Conservation (phyloP, 2,329 filamentous ascomycete species). For the Talaromyces verruculosus region DNA sequence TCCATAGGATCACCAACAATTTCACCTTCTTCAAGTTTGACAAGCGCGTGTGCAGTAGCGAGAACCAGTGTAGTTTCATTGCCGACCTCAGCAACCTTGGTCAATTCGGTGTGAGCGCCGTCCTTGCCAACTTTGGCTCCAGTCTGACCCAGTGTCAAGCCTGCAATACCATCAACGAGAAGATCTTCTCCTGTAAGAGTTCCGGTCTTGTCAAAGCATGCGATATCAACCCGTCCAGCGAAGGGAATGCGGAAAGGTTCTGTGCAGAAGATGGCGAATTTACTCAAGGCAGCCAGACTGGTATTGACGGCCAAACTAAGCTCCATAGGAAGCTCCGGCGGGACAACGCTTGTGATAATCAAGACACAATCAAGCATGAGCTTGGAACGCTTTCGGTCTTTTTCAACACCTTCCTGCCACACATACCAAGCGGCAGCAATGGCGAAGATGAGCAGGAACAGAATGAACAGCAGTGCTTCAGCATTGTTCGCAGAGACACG, state of each 20-base stretch:
- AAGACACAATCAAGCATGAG: slow-evolving; percentile 94
- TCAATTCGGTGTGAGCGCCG: slow-evolving; percentile 79
- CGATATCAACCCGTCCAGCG: slow-evolving; percentile 90
- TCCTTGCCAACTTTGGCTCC: slow-evolving; percentile 70
- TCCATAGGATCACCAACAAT: slow-evolving; percentile 99
- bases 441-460: slow-evolving; percentile 94
- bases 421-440: slow-evolving; percentile 98
- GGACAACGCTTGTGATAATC: slow-evolving; percentile 96
- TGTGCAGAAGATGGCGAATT: slow-evolving; percentile 96
- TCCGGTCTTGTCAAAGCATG: slow-evolving; percentile 98
- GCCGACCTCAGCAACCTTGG: slow-evolving; percentile 66
- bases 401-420: slow-evolving; percentile 92
- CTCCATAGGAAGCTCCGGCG: slow-evolving; percentile 98
- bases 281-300: slow-evolving; percentile 88
- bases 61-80: slow-evolving; percentile 88
- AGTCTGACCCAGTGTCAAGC: slow-evolving; percentile 70
- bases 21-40: slow-evolving; percentile 94
- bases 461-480: slow-evolving; percentile 93
- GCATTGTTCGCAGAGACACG: slow-evolving; percentile 97
- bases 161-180: slow-evolving; percentile 94
- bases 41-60: slow-evolving; percentile 90
- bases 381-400: slow-evolving; percentile 96
- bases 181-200: slow-evolving; percentile 95
- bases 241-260: slow-evolving; percentile 98
- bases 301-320: slow-evolving; percentile 97